Percentiles rank a stretch among this genome's conserved stretches.
Conservation (phyloP, 208 protist genomes). For the Trypanosoma cruzi region DNA sequence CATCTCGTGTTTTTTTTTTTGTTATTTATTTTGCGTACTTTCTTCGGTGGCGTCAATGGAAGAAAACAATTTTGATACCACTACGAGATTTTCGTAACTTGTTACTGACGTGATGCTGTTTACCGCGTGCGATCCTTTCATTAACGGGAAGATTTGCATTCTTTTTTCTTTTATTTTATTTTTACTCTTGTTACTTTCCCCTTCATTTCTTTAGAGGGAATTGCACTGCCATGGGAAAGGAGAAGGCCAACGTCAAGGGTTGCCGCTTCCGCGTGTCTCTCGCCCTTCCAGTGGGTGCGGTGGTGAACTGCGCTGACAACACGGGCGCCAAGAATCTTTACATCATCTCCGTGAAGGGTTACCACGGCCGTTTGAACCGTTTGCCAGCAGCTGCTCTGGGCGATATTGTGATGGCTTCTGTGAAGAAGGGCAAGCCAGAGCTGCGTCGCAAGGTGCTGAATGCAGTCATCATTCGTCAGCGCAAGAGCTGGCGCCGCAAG, state of each 20-base stretch:
- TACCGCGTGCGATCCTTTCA: neutral
- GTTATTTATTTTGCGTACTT: neutral
- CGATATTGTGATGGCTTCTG: slow-evolving; percentile 99
- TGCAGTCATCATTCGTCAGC: slow-evolving; percentile 98
- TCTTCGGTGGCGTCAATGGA: neutral
- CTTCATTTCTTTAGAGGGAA: slow-evolving; percentile 30
- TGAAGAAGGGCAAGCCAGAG: slow-evolving; percentile 99
- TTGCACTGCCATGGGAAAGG: slow-evolving; percentile 83
- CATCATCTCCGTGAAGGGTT: slow-evolving; percentile 98
- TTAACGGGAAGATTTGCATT: neutral
- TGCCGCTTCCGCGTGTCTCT: slow-evolving; percentile 99
- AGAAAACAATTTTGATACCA: neutral
- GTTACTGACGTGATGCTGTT: neutral
- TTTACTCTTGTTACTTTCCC: slow-evolving; percentile 15
- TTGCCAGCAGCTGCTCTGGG: slow-evolving; percentile 97
- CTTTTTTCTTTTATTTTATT: slow-evolving; percentile 11
- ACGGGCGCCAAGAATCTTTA: slow-evolving; percentile 99
- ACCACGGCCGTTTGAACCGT: slow-evolving; percentile 98
- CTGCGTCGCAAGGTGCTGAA: slow-evolving; percentile 99
- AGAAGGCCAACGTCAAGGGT: slow-evolving; percentile 90
- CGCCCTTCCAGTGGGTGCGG: slow-evolving; percentile 98
- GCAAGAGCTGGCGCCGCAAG: slow-evolving; percentile 98
- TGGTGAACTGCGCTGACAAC: slow-evolving; percentile 99
- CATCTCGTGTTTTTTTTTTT: neutral
- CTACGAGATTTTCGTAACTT: neutral